Conservation (phyloP, 2,329 filamentous ascomycete genomes). For the Xylariaceae sp. region DNA sequence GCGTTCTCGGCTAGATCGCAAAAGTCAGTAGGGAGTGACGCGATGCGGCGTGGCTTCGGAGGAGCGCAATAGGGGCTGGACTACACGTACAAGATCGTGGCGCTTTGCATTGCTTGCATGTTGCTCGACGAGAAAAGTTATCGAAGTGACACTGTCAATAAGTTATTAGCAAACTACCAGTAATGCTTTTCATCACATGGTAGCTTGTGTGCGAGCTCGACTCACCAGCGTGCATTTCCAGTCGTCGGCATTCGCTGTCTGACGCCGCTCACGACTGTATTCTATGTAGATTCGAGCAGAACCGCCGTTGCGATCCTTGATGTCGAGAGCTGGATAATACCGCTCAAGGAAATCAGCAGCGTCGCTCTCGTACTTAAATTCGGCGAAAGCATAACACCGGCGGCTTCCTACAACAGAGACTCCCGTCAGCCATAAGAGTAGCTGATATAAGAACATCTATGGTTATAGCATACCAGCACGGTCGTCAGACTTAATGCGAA, state of each 20-base stretch:
- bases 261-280: slow-evolving; percentile 34
- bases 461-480: slow-evolving; percentile 23
- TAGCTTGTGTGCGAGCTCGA: not conserved
- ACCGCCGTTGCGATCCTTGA: slow-evolving; percentile 31
- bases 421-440: not conserved
- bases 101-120: slow-evolving; percentile 35
- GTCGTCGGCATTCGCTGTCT: slow-evolving; percentile 33
- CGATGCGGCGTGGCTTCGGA: not conserved
- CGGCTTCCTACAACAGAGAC: slow-evolving; percentile 21
- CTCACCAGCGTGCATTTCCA: slow-evolving; percentile 39
- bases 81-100: slow-evolving; percentile 31
- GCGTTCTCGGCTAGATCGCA: slow-evolving; percentile 27
- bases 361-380: slow-evolving; percentile 37
- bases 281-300: slow-evolving; percentile 34
- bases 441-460: not conserved
- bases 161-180: slow-evolving; percentile 9
- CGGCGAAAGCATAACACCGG: slow-evolving; percentile 36
- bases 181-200: not conserved
- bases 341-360: slow-evolving; percentile 37
- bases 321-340: slow-evolving; percentile 34
- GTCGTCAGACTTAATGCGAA: slow-evolving; percentile 33
- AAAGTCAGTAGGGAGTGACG: not conserved
- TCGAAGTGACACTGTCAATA: slow-evolving; percentile 31
- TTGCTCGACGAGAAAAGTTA: slow-evolving; percentile 33
- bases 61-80: not conserved